phyloP scores from a whole-genome alignment of 352 stramenopile species.

The Globisporangium viniferum region DNA sequence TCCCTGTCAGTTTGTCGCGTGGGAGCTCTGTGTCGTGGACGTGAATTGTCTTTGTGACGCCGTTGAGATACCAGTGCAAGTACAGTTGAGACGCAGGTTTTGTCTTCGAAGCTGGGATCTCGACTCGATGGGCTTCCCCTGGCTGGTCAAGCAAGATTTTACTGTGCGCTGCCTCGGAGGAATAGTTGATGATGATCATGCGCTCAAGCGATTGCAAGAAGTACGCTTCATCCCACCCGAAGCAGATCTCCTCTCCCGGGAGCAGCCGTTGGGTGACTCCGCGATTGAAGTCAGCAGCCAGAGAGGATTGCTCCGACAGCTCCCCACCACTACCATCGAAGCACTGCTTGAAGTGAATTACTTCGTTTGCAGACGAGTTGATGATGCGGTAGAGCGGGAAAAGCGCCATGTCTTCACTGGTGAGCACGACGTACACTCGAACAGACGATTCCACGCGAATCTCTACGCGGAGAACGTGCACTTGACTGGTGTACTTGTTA shows the following conservation, averaged over 20 bases:
- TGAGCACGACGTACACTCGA: slow-evolving; percentile 74
- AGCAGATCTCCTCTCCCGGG: slow-evolving; percentile 69
- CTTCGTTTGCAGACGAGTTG: slow-evolving; percentile 65
- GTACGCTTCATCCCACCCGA: slow-evolving; percentile 86
- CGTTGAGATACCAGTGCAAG: slow-evolving; percentile 81
- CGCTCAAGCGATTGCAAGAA: slow-evolving; percentile 69
- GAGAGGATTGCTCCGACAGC: slow-evolving; percentile 42
- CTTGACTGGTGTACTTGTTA: slow-evolving; percentile 71
- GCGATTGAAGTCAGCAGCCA: slow-evolving; percentile 43
- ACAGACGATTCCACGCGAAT: slow-evolving; percentile 70
- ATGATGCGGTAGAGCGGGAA: slow-evolving; percentile 80
- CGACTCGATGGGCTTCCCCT: slow-evolving; percentile 57
- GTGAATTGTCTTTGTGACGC: slow-evolving; percentile 80
- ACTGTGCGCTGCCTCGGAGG: slow-evolving; percentile 33
- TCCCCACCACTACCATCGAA: slow-evolving; percentile 55
- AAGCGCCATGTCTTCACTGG: slow-evolving; percentile 53
- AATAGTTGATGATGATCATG: slow-evolving; percentile 59
- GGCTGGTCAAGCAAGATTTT: slow-evolving; percentile 76
- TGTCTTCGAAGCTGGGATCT: slow-evolving; percentile 42
- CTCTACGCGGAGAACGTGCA: slow-evolving; percentile 80
- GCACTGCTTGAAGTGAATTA: slow-evolving; percentile 79
- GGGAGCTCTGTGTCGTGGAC: slow-evolving; percentile 62
- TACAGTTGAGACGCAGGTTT: slow-evolving; percentile 36
- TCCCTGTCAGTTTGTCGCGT: slow-evolving; percentile 63
- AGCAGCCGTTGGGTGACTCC: slow-evolving; percentile 64